Percentiles rank a stretch among this genome's conserved stretches.
phyloP scores from a whole-genome alignment of 371 early-diverging fungal species.

The Entomophthora muscae region DNA sequence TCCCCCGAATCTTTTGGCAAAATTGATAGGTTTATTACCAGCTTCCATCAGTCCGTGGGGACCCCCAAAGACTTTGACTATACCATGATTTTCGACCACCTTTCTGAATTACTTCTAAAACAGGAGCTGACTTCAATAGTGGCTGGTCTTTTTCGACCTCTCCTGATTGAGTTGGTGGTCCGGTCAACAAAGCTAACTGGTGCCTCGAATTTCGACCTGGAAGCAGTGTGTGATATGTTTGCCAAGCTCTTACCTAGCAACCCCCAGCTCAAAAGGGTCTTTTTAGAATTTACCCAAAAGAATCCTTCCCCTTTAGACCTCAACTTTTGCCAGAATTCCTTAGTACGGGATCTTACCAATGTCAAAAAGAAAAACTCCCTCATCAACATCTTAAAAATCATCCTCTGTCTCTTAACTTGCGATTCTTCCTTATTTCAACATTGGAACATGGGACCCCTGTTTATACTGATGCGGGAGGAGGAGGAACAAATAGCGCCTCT shows the following conservation, averaged over 20 bases:
- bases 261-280: conserved; percentile 54
- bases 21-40: no score
- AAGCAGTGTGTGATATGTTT: conserved; percentile 37
- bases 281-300: conserved; percentile 21
- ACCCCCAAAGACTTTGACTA: neutral
- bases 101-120: conserved; percentile 11
- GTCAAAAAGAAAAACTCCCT: neutral
- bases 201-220: conserved; percentile 7
- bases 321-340: conserved; percentile 9
- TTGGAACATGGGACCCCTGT: conserved; percentile 1
- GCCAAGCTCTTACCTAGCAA: conserved; percentile 41
- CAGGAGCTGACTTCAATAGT: conserved; percentile 15
- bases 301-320: conserved; percentile 31
- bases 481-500: neutral
- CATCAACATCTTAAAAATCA: neutral
- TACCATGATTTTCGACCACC: conserved; percentile 3
- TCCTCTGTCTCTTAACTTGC: neutral
- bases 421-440: neutral
- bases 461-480: neutral
- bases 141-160: conserved; percentile 43
- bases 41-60: no score
- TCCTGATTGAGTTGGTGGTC: conserved; percentile 61
- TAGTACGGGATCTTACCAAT: neutral
- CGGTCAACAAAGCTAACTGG: conserved; percentile 32
- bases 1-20: no score